Evolutionary conservation across 2,329 filamentous ascomycete species (phyloP).

Genomic region (Colletotrichum tofieldiae): DNA sequence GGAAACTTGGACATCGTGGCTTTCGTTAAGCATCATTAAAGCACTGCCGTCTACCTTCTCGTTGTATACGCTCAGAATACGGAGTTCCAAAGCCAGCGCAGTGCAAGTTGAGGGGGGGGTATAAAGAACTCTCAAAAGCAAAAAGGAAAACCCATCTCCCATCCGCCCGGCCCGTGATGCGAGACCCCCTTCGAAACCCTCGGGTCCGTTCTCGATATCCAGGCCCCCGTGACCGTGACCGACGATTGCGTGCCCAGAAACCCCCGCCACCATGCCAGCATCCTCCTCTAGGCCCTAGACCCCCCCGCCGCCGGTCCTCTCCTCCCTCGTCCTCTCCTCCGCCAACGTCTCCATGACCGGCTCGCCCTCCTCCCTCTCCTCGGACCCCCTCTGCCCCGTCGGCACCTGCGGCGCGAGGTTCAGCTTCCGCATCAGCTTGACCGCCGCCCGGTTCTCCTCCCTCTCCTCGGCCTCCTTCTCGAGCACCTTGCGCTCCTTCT

Average conservation of each 20-base stretch:
- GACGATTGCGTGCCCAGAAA: neutral
- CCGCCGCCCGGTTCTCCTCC: slow-evolving; percentile 46
- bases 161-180: neutral
- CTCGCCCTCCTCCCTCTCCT: slow-evolving; percentile 41
- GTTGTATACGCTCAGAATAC: neutral
- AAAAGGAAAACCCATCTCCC: neutral
- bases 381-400: slow-evolving; percentile 46
- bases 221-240: neutral
- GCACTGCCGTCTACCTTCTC: neutral
- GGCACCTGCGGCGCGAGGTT: slow-evolving; percentile 51
- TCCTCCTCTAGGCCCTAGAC: neutral
- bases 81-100: neutral
- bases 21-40: neutral
- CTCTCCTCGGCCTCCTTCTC: slow-evolving; percentile 61
- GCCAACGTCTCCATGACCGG: slow-evolving; percentile 32
- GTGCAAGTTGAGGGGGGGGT: neutral
- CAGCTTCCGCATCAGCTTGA: slow-evolving; percentile 60
- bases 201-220: neutral
- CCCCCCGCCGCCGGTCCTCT: neutral
- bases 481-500: slow-evolving; percentile 63
- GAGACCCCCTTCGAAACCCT: neutral
- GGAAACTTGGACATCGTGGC: neutral
- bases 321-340: slow-evolving; percentile 34
- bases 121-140: slow-evolving; percentile 8
- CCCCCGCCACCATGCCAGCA: too few relatives aligned